These are phyloP conservation scores for Pythium sukuiense DNA, from an alignment of 352 stramenopile species.

Conservation along the genomic window DNA sequence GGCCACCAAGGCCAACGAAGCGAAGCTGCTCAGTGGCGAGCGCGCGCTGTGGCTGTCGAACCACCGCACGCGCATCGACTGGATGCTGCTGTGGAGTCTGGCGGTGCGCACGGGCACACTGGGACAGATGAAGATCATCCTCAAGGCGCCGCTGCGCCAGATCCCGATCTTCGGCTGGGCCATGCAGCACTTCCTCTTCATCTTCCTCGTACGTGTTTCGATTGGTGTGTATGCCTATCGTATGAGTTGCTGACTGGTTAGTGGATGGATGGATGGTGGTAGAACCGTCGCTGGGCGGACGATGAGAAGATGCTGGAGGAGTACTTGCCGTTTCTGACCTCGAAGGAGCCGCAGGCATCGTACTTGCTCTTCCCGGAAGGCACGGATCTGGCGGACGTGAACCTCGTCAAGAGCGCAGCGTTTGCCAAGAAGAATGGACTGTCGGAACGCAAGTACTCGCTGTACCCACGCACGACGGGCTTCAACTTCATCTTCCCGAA, in stretches of 20 bases:
- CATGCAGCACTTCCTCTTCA: constrained; percentile 86
- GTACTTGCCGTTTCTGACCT: constrained; percentile 56
- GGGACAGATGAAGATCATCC: constrained; percentile 63
- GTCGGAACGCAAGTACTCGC: constrained; percentile 49
- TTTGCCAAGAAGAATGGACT: constrained; percentile 61
- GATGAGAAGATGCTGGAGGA: constrained; percentile 53
- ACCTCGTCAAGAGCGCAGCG: constrained; percentile 57
- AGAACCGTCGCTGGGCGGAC: constrained; percentile 66
- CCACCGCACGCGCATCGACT: constrained; percentile 84
- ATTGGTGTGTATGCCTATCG: too few relatives aligned
- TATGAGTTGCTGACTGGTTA: too few relatives aligned
- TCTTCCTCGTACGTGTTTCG: constrained; percentile 45
- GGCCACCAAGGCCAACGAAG: constrained; percentile 53
- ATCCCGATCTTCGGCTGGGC: constrained; percentile 83
- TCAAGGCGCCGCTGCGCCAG: constrained; percentile 73
- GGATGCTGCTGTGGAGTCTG: constrained; percentile 82
- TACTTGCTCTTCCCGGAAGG: constrained; percentile 84
- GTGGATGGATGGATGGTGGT: background rate
- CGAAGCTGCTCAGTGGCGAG: constrained; percentile 40
- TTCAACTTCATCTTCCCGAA: constrained; percentile 77
- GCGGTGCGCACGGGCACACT: constrained; percentile 52
- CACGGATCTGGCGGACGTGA: constrained; percentile 68
- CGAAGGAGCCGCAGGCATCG: constrained; percentile 49
- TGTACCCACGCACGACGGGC: constrained; percentile 77
- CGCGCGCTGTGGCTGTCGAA: constrained; percentile 76